A percentile compares a stretch with the other conserved stretches of the same genome.
Evolutionary conservation across 306 rosid genomes (phyloP).

Genomic region (Psophocarpus tetragonolobus): DNA sequence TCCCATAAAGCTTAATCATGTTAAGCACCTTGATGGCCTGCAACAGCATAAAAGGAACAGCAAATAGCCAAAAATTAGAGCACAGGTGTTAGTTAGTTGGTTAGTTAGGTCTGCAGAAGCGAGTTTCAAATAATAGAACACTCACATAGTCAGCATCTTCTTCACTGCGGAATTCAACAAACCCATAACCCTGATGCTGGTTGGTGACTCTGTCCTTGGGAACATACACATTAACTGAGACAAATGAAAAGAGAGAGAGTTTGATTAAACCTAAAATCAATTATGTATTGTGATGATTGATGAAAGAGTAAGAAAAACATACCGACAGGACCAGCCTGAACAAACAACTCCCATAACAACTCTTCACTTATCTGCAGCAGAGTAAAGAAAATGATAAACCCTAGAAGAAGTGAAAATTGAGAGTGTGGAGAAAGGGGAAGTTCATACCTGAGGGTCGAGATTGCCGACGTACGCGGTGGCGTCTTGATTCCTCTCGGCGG

Average conservation of each 20-base stretch:
- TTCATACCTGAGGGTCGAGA: constrained; percentile 81
- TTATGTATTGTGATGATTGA: no score
- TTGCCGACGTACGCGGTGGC: constrained; percentile 99
- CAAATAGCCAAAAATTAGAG: not conserved
- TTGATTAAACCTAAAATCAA: not conserved
- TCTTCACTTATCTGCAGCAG: constrained; percentile 40
- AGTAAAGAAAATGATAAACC: not conserved
- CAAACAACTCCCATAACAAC: constrained; percentile 55
- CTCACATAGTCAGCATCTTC: constrained; percentile 97
- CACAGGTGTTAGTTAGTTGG: not conserved
- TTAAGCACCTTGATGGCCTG: constrained; percentile 98
- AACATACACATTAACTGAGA: constrained; percentile 92
- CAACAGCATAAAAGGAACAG: constrained; percentile 8
- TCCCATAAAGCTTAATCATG: constrained; percentile 95
- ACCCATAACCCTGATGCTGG: constrained; percentile 97
- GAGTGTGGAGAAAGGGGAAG: not conserved
- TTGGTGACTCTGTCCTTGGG: constrained; percentile 95
- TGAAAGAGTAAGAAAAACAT: not conserved
- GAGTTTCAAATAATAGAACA: not conserved
- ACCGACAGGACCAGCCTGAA: constrained; percentile 63
- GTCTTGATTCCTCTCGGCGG: constrained; percentile 97
- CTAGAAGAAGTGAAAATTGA: not conserved
- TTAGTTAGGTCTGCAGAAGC: not conserved
- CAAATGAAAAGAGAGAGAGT: not conserved
- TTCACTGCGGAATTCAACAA: constrained; percentile 91